These are phyloP conservation scores for Lactarius sp. DNA, from an alignment of 768 basidiomycete genomes.

Conservation along the genomic window DNA sequence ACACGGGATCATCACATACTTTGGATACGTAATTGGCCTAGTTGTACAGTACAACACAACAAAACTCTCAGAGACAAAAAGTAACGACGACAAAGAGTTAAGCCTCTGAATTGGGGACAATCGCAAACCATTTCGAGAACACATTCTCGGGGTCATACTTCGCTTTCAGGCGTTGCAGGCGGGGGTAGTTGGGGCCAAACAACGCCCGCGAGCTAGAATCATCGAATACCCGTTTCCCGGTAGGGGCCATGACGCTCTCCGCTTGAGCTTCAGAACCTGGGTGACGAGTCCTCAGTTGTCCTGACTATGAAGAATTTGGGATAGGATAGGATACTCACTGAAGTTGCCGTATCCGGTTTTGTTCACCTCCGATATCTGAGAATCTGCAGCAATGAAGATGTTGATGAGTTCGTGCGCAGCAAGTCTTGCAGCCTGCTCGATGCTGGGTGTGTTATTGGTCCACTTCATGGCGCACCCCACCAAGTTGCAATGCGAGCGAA, in stretches of 20 bases:
- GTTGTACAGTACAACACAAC: background rate
- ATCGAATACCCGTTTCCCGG: background rate
- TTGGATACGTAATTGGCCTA: no score
- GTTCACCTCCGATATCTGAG: background rate
- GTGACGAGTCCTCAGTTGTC: background rate
- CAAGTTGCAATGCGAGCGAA: constrained; percentile 31
- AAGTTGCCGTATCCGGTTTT: constrained; percentile 24
- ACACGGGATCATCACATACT: no score
- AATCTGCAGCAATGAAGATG: background rate
- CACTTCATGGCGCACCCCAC: background rate
- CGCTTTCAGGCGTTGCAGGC: constrained; percentile 36
- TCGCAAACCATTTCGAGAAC: constrained; percentile 35
- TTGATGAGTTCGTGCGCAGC: constrained; percentile 5
- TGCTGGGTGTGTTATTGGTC: background rate
- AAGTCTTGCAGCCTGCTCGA: background rate
- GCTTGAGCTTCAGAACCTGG: constrained; percentile 3
- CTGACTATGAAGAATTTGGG: no score
- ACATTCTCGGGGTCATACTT: constrained; percentile 35
- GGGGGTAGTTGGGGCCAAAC: constrained; percentile 37
- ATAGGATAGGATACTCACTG: constrained; percentile 8
- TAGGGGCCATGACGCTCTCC: background rate
- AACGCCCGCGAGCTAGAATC: constrained; percentile 26
- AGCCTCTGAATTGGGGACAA: constrained; percentile 26
- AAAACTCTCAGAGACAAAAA: background rate
- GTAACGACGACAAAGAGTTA: background rate